Evolutionary conservation across 2,329 filamentous ascomycete species (phyloP).

Genomic region (Fusarium nodosum): DNA sequence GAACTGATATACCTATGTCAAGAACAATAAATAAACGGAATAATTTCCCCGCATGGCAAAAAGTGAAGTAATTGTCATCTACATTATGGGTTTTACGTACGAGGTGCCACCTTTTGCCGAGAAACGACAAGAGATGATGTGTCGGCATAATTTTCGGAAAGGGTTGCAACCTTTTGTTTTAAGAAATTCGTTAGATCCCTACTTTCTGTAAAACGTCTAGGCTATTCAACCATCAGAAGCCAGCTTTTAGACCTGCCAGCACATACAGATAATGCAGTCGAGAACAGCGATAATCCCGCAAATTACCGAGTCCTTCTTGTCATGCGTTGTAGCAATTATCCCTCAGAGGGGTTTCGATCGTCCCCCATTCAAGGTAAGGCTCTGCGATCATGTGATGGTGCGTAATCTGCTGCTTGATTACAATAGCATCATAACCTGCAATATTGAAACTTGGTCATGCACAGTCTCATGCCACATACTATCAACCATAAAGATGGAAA

Average conservation of each 20-base stretch:
- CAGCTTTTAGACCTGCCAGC: neutral
- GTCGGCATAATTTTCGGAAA: slow-evolving; percentile 12
- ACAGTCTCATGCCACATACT: neutral
- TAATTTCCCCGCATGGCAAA: neutral
- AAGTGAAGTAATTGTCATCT: neutral
- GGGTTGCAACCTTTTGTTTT: slow-evolving; percentile 16
- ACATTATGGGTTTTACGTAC: neutral
- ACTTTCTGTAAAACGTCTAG: neutral
- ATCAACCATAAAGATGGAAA: neutral
- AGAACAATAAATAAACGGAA: neutral
- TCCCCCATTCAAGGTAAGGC: neutral
- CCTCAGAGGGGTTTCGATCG: slow-evolving; percentile 10
- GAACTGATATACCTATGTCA: neutral
- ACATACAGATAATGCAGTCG: neutral
- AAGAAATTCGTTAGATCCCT: slow-evolving; percentile 3
- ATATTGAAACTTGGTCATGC: neutral
- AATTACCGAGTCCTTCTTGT: slow-evolving; percentile 14
- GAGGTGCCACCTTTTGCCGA: neutral
- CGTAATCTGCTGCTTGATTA: neutral
- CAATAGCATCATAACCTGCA: neutral
- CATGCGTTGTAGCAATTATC: neutral
- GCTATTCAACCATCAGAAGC: neutral
- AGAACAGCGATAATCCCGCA: slow-evolving; percentile 3
- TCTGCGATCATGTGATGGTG: slow-evolving; percentile 6
- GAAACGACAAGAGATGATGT: neutral